Conservation (phyloP, 2,329 filamentous ascomycete genomes). For the Parasarocladium wereldwijsianum region DNA sequence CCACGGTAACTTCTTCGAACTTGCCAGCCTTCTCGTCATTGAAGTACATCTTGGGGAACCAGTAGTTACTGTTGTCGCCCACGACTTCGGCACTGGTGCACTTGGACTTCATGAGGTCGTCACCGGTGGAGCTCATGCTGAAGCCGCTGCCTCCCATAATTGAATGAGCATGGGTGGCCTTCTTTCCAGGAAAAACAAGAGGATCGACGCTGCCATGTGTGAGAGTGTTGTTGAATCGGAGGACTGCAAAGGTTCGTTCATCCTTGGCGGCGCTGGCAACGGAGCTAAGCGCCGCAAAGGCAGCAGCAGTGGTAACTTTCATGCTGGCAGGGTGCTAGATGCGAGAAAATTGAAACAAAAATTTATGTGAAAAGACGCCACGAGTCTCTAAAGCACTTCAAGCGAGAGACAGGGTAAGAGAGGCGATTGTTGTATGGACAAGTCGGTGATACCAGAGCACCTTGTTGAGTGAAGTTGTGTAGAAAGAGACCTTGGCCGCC, state of each 20-base stretch:
- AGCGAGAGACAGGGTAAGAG: background rate
- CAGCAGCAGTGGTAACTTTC: conserved; percentile 18
- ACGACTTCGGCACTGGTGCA: conserved; percentile 59
- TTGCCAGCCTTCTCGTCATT: conserved; percentile 44
- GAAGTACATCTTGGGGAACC: conserved; percentile 61
- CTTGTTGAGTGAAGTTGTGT: background rate
- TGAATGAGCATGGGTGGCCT: conserved; percentile 51
- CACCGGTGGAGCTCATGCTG: conserved; percentile 43
- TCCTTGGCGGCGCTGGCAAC: conserved; percentile 25
- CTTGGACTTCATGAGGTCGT: conserved; percentile 41
- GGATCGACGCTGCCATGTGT: conserved; percentile 52
- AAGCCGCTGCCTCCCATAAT: conserved; percentile 60
- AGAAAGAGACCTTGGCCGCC: conserved; percentile 4
- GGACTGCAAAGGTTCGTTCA: conserved; percentile 47
- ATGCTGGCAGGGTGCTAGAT: conserved; percentile 11
- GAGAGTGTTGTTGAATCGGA: conserved; percentile 55
- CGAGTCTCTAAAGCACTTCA: background rate
- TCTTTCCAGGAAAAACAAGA: conserved; percentile 45
- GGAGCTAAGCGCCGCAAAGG: conserved; percentile 23
- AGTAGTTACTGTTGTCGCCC: conserved; percentile 62
- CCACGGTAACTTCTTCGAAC: conserved; percentile 51
- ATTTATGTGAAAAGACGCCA: background rate
- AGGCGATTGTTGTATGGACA: background rate
- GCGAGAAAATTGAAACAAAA: background rate
- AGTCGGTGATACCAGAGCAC: conserved; percentile 3